Conservation (phyloP, 2,329 filamentous ascomycete genomes). For the Elsinoe perseae region DNA sequence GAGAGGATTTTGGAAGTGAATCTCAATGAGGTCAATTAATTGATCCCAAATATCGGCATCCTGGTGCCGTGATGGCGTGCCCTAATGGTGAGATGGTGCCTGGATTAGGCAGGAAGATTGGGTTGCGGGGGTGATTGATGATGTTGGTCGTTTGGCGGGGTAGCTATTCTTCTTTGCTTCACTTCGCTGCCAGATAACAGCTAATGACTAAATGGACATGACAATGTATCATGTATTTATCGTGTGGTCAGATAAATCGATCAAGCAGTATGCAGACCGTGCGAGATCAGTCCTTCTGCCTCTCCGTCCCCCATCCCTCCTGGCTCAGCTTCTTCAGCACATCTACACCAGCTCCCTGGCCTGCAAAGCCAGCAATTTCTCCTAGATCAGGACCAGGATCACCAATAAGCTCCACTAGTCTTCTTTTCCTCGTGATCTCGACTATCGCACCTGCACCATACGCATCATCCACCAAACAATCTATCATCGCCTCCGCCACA, state of each 20-base stretch:
- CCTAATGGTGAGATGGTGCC: conserved; percentile 3
- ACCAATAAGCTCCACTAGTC: conserved; percentile 44
- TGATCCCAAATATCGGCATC: not conserved
- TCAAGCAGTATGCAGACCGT: no score
- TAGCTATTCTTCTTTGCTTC: not conserved
- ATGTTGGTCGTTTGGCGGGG: conserved; percentile 11
- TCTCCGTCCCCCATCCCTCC: conserved; percentile 42
- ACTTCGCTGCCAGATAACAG: no score
- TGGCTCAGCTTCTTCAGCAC: conserved; percentile 43
- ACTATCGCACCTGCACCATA: conserved; percentile 46
- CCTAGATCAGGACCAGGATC: conserved; percentile 49
- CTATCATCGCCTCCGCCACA: conserved; percentile 52
- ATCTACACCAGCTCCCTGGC: conserved; percentile 37
- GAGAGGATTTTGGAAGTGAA: no score
- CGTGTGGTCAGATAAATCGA: no score
- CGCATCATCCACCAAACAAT: conserved; percentile 44
- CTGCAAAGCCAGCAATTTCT: conserved; percentile 31
- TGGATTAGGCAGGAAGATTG: conserved; percentile 11
- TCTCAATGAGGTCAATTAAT: not conserved
- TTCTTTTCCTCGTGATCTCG: conserved; percentile 49
- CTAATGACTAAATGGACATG: no score
- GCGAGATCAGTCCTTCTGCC: conserved; percentile 20
- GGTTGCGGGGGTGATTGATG: conserved; percentile 4
- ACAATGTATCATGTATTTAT: no score
- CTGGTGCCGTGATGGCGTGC: conserved; percentile 8